These are phyloP conservation scores for Rusavskia elegans DNA, from an alignment of 495 filamentous ascomycete genomes.

Conservation along the genomic window DNA sequence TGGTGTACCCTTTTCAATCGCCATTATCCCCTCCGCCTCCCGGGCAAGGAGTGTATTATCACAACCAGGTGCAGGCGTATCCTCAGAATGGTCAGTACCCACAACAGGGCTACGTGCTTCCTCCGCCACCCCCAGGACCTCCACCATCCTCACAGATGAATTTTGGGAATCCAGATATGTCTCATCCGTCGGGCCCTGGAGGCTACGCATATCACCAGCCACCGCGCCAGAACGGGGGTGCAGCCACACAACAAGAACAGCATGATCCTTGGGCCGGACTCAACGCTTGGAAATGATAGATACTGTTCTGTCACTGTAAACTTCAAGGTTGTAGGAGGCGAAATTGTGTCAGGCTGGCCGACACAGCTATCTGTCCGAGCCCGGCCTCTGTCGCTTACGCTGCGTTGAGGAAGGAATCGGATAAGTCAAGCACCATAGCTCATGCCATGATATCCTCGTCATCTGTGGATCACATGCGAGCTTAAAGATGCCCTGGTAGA, in stretches of 20 bases:
- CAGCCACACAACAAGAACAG: conserved; percentile 31
- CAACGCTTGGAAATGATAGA: conserved; percentile 60
- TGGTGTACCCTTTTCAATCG: conserved; percentile 35
- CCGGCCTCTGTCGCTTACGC: too few species aligned
- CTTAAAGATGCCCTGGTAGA: too few species aligned
- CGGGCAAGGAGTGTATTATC: conserved; percentile 24
- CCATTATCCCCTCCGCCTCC: conserved; percentile 24
- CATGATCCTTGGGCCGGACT: conserved; percentile 76
- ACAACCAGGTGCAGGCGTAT: conserved; percentile 23
- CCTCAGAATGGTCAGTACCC: conserved; percentile 29
- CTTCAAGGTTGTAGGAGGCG: too few species aligned
- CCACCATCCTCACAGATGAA: conserved; percentile 61
- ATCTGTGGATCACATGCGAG: too few species aligned
- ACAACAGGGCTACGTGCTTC: conserved; percentile 75
- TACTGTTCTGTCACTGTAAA: too few species aligned
- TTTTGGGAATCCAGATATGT: conserved; percentile 26
- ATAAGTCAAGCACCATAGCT: too few species aligned
- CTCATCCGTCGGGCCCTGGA: conserved; percentile 42
- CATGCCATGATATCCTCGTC: too few species aligned
- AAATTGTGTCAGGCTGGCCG: too few species aligned
- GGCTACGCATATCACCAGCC: conserved; percentile 38
- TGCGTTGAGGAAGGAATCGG: too few species aligned
- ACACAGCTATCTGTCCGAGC: too few species aligned
- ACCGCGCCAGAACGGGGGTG: conserved; percentile 22
- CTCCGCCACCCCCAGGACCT: conserved; percentile 74